phyloP scores from a whole-genome alignment of 345 rosid species.

The Firmiana major region DNA sequence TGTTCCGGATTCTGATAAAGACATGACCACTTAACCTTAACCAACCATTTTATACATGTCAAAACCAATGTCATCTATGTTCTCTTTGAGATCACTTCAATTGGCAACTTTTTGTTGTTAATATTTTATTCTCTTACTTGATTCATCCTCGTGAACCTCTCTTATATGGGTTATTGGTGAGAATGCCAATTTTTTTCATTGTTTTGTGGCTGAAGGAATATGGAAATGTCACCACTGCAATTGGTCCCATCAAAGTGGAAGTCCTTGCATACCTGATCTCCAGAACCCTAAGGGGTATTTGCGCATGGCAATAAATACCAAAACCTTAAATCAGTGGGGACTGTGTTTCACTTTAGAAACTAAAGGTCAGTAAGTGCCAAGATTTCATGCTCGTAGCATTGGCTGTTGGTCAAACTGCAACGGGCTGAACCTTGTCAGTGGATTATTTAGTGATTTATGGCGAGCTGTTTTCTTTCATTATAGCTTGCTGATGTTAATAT shows the following conservation, averaged over 20 bases:
- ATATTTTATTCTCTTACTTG: not conserved
- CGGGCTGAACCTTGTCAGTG: not conserved
- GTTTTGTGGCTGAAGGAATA: constrained; percentile 32
- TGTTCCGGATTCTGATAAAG: not conserved
- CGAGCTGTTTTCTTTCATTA: not conserved
- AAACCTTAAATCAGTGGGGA: constrained; percentile 13
- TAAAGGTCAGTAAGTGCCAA: not conserved
- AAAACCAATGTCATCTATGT: not conserved
- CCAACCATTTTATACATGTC: no score
- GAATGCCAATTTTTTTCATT: constrained; percentile 14
- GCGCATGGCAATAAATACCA: constrained; percentile 17
- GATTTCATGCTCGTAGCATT: not conserved
- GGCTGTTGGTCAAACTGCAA: not conserved
- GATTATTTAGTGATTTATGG: not conserved
- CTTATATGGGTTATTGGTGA: constrained; percentile 1
- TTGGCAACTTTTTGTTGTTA: not conserved
- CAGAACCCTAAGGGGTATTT: constrained; percentile 12
- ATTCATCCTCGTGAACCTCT: not conserved
- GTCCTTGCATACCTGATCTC: constrained; percentile 16
- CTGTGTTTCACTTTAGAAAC: not conserved
- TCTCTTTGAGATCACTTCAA: not conserved
- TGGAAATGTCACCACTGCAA: constrained; percentile 52
- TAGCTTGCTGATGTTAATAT: not conserved
- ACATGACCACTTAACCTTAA: not conserved
- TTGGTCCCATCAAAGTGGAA: constrained; percentile 31